phyloP scores from a whole-genome alignment of 2,329 filamentous ascomycete species.

The Sporothrix protearum region DNA sequence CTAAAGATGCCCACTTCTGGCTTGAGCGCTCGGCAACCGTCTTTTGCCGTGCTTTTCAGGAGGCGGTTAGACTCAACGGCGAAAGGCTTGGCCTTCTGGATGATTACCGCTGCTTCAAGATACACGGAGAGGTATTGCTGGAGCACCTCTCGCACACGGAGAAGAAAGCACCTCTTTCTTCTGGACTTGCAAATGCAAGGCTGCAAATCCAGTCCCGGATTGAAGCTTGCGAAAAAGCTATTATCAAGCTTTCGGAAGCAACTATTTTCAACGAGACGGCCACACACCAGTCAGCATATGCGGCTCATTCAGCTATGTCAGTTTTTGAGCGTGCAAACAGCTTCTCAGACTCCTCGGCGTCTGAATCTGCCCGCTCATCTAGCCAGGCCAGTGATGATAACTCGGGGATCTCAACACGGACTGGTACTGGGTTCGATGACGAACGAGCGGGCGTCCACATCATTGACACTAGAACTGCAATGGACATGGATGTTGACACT shows the following conservation, averaged over 20 bases:
- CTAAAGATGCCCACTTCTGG: conserved; percentile 46
- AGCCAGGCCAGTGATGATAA: conserved; percentile 34
- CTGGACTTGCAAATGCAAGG: conserved; percentile 32
- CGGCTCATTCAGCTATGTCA: conserved; percentile 39
- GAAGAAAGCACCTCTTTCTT: conserved; percentile 31
- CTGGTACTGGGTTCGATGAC: conserved; percentile 10
- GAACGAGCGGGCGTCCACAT: background rate
- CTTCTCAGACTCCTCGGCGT: conserved; percentile 47
- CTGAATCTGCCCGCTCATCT: conserved; percentile 38
- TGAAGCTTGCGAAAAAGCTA: conserved; percentile 40
- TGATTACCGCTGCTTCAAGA: conserved; percentile 51
- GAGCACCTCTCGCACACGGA: conserved; percentile 43
- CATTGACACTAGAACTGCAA: background rate
- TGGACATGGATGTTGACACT: conserved; percentile 10
- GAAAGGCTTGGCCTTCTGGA: conserved; percentile 45
- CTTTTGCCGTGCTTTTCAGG: conserved; percentile 49
- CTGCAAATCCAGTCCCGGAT: conserved; percentile 39
- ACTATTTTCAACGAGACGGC: conserved; percentile 35
- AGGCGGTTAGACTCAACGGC: conserved; percentile 44
- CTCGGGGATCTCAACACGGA: background rate
- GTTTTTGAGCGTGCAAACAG: conserved; percentile 52
- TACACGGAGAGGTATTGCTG: conserved; percentile 49
- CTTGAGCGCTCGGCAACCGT: conserved; percentile 46
- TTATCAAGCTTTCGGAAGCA: conserved; percentile 43
- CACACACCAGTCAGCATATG: conserved; percentile 22